Evolutionary conservation across 352 stramenopile species (phyloP), one percentile per base, ranked within the genome.

Genomic region (Phytophthora sansomeana): DNA sequence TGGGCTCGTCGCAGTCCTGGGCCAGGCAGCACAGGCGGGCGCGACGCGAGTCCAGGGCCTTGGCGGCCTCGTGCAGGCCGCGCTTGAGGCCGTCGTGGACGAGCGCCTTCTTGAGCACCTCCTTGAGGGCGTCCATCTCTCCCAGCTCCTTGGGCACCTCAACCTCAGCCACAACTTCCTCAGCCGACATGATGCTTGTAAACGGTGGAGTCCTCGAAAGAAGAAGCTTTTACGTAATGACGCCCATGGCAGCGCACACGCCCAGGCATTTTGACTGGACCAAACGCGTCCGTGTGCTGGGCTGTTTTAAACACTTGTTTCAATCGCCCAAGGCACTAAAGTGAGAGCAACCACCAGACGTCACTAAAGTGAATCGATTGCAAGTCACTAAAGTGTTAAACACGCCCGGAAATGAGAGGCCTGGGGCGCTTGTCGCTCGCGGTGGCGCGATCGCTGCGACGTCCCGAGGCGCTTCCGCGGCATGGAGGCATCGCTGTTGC

Each of bases 1-100:
- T 98, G 48, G 97, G 96, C 80, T 99, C 98, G 81, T 99, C 98
- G 90, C 98, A 99, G 89, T 99, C 97, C 83, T 99, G 98, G 66
- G 98, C 93, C 46, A 99, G 93, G 83, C 96, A 99, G 91, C 98
- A 99, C 48, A 99, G 90, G 71, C 97, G 96, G 41, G 98, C 98
- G 57, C 96, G 95, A 74, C 96, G 95, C 55, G 96, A 97, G 83
- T 99, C 98, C 65, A 99, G 93, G 29, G 96, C 98, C 93, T 99
- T 99, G 74, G 96, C 96, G 69, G 96, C 98, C 87, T 99, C 97
- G 80, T 99, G 98, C 63, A 99, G 93, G 52, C 98, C 98, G 74
- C 98, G 98, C 82, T 98, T 98, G 49, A 99, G 94, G 70, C 98
- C 98, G 77, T 99, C 97, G 83, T 99, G 97, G 78, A 99, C 96